A percentile compares a stretch with the other conserved stretches of the same genome.
Conservation (phyloP, 306 rosid genomes). For the Cicer bijugum region DNA sequence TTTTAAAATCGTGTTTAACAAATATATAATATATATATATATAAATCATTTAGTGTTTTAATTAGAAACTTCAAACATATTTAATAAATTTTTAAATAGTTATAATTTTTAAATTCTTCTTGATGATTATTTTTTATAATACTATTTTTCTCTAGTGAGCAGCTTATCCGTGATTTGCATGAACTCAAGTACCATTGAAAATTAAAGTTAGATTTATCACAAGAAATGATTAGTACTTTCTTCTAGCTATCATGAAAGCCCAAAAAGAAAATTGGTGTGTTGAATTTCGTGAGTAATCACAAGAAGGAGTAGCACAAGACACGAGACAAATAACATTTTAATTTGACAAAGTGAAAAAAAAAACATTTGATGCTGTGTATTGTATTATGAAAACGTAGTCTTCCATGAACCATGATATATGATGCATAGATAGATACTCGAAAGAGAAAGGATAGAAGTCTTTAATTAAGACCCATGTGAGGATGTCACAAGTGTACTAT, state of each 20-base stretch:
- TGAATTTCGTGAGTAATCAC: slow-evolving; percentile 50
- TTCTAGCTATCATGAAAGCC: neutral
- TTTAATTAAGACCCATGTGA: slow-evolving; percentile 51
- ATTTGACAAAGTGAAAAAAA: slow-evolving; percentile 20
- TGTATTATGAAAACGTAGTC: neutral
- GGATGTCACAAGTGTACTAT: slow-evolving; percentile 48
- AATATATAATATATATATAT: too few relatives aligned
- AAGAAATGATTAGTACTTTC: slow-evolving; percentile 38
- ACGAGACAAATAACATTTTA: slow-evolving; percentile 39
- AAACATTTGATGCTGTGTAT: slow-evolving; percentile 1
- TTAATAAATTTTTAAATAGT: too few relatives aligned
- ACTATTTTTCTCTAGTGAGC: neutral
- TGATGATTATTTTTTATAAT: neutral
- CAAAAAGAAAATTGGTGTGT: slow-evolving; percentile 32
- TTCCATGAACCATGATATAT: slow-evolving; percentile 1
- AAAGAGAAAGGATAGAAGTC: slow-evolving; percentile 45
- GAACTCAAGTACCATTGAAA: neutral
- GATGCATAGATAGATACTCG: slow-evolving; percentile 8
- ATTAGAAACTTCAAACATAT: too few relatives aligned
- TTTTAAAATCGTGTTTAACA: too few relatives aligned
- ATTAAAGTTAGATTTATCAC: slow-evolving; percentile 35
- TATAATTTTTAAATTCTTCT: too few relatives aligned
- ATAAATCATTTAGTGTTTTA: too few relatives aligned
- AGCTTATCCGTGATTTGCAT: slow-evolving; percentile 12
- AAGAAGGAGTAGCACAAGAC: slow-evolving; percentile 40